Percentiles rank a stretch among this genome's conserved stretches.
Evolutionary conservation across 2,329 filamentous ascomycete species (phyloP).

Genomic region (Thielaviopsis euricoi): DNA sequence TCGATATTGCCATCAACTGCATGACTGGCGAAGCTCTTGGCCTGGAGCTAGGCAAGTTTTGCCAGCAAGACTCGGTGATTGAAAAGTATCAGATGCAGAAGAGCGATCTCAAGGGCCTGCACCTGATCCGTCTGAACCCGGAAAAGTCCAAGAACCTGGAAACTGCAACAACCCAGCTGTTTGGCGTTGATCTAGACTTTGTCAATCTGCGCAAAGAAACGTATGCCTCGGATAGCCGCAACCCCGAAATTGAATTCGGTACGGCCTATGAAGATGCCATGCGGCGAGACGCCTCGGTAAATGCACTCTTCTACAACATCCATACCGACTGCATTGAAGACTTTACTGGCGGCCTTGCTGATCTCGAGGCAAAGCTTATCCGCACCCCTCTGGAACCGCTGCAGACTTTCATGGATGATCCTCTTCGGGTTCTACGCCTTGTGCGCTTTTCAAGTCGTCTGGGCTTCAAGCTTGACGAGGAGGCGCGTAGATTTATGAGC

Average conservation of each 20-base stretch:
- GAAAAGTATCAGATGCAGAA: slow-evolving; percentile 41
- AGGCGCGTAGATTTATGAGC: slow-evolving; percentile 57
- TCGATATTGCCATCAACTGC: slow-evolving; percentile 70
- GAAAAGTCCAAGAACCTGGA: slow-evolving; percentile 95
- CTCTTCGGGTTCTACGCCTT: slow-evolving; percentile 68
- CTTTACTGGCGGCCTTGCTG: slow-evolving; percentile 61
- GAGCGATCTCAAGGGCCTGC: slow-evolving; percentile 54
- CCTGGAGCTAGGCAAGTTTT: slow-evolving; percentile 50
- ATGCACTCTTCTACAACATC: slow-evolving; percentile 91
- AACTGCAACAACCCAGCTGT: slow-evolving; percentile 71
- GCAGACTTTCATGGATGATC: slow-evolving; percentile 90
- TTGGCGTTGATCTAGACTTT: slow-evolving; percentile 80
- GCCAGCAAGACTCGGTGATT: slow-evolving; percentile 41
- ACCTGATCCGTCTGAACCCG: slow-evolving; percentile 83
- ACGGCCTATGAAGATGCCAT: slow-evolving; percentile 80
- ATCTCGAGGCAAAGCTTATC: slow-evolving; percentile 58
- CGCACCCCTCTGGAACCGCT: slow-evolving; percentile 74
- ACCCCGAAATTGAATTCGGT: slow-evolving; percentile 85
- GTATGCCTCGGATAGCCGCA: slow-evolving; percentile 76
- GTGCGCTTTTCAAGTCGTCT: slow-evolving; percentile 83
- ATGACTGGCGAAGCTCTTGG: slow-evolving; percentile 72
- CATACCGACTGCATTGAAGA: slow-evolving; percentile 69
- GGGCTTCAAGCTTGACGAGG: slow-evolving; percentile 57
- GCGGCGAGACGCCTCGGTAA: slow-evolving; percentile 82
- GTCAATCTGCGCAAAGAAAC: slow-evolving; percentile 89